A percentile compares a stretch with the other conserved stretches of the same genome.
These are phyloP conservation scores for Pulveroboletus sp. DNA, from an alignment of 768 basidiomycete genomes.

Conservation along the genomic window DNA sequence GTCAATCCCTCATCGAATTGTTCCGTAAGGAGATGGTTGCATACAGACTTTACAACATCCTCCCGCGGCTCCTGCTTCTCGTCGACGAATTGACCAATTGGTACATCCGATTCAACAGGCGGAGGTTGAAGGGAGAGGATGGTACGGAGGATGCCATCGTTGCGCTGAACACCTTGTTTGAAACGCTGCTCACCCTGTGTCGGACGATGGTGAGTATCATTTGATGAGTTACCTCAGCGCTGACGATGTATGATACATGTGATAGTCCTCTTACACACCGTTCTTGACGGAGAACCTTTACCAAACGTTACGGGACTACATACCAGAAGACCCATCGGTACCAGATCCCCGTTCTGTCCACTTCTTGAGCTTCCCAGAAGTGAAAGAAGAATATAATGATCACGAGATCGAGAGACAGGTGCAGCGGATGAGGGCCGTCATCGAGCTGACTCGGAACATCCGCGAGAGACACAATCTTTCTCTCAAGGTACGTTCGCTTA, in stretches of 20 bases:
- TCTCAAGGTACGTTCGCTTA: conserved; percentile 63
- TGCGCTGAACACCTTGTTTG: conserved; percentile 94
- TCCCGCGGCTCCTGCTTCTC: conserved; percentile 88
- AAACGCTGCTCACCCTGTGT: conserved; percentile 90
- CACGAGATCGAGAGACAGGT: conserved; percentile 91
- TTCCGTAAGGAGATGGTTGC: conserved; percentile 95
- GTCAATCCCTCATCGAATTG: conserved; percentile 90
- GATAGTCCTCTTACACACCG: conserved; percentile 93
- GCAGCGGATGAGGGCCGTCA: conserved; percentile 90
- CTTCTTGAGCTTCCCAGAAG: conserved; percentile 90
- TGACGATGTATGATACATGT: not conserved
- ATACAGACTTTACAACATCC: conserved; percentile 95
- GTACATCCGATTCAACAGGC: conserved; percentile 99
- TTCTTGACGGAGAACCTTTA: conserved; percentile 97
- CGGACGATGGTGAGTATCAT: conserved; percentile 76
- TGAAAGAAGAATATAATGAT: conserved; percentile 94
- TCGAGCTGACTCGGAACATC: conserved; percentile 84
- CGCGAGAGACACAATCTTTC: conserved; percentile 85
- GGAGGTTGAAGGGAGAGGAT: conserved; percentile 91
- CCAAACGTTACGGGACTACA: conserved; percentile 81
- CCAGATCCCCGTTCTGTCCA: conserved; percentile 90
- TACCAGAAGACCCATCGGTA: conserved; percentile 66
- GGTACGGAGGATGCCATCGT: conserved; percentile 81
- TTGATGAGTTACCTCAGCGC: not conserved
- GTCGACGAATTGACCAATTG: conserved; percentile 97